These are phyloP conservation scores for Neocatenulostroma microsporum DNA, from an alignment of 2,329 filamentous ascomycete genomes.

Conservation along the genomic window DNA sequence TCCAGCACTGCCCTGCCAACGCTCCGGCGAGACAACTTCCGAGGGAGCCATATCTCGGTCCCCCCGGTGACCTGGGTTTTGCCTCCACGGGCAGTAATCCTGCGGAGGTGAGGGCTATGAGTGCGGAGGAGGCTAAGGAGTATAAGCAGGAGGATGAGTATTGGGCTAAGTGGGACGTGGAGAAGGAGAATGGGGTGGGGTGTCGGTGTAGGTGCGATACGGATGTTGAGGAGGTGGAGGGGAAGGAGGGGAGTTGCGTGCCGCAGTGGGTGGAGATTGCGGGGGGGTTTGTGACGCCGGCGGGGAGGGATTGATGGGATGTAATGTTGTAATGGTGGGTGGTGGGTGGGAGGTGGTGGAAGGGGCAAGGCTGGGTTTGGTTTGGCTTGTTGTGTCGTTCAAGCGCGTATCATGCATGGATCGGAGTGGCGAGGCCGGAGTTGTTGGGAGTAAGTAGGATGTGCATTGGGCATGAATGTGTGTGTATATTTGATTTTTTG, in stretches of 20 bases:
- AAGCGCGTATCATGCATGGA: not conserved
- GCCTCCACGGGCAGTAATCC: too few relatives aligned
- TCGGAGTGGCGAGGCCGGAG: not conserved
- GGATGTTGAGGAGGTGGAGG: slow-evolving; percentile 94
- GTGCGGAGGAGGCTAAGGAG: too few relatives aligned
- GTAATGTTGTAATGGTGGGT: not conserved
- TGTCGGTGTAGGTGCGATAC: slow-evolving; percentile 96
- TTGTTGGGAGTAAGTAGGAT: not conserved
- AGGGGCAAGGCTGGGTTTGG: too few relatives aligned
- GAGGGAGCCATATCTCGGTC: slow-evolving; percentile 67
- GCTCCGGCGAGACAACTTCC: slow-evolving; percentile 80
- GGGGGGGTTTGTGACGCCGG: slow-evolving; percentile 63
- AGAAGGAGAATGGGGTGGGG: slow-evolving; percentile 92
- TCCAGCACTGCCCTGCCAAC: slow-evolving; percentile 96
- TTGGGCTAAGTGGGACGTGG: slow-evolving; percentile 79
- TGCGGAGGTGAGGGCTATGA: too few relatives aligned
- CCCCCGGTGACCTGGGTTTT: too few relatives aligned
- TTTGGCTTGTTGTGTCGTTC: not conserved
- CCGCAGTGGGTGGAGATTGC: slow-evolving; percentile 96
- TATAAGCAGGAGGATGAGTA: slow-evolving; percentile 90
- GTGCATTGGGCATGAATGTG: not conserved
- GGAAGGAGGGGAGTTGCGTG: slow-evolving; percentile 91
- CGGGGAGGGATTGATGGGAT: slow-evolving; percentile 7
- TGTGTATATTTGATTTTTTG: slow-evolving; percentile 2
- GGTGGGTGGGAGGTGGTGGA: too few relatives aligned